These are phyloP conservation scores for Arabis hirsuta DNA, from an alignment of 345 rosid species.

Conservation along the genomic window DNA sequence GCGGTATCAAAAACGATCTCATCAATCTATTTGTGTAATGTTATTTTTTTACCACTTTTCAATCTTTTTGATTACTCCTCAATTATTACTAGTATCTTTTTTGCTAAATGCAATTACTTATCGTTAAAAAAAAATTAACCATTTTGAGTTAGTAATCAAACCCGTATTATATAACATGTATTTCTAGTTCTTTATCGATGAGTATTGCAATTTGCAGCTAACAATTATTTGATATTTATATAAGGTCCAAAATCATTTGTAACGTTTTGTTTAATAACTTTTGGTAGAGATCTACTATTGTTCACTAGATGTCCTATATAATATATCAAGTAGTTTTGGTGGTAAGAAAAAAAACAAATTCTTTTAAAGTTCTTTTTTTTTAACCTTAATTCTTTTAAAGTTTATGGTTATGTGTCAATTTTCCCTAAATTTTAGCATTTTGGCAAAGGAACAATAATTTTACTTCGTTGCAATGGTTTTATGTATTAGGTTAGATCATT, in stretches of 20 bases:
- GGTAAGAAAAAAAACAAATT: constrained; percentile 9
- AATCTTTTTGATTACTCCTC: no score
- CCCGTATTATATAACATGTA: no score
- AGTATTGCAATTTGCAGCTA: no score
- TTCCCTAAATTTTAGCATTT: constrained; percentile 6
- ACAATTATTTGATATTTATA: no score
- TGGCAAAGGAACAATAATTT: constrained; percentile 10
- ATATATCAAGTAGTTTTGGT: neutral
- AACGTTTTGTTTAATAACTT: neutral
- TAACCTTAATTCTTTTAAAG: neutral
- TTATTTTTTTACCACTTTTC: no score
- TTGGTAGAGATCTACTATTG: neutral
- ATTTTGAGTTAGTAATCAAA: no score
- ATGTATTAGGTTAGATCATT: constrained; percentile 35
- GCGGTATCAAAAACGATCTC: no score
- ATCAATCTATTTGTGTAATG: no score
- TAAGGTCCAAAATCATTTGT: constrained; percentile 11
- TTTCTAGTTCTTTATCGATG: no score
- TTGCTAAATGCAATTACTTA: no score
- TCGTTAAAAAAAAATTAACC: no score
- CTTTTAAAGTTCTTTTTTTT: neutral
- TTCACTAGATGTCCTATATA: neutral
- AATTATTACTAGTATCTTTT: no score
- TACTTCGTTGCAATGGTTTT: neutral
- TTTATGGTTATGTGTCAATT: constrained; percentile 15